These are phyloP conservation scores for Sphagnum magellanicum DNA, from an alignment of 228 moss, liverwort and hornwort species.

Conservation along the genomic window DNA sequence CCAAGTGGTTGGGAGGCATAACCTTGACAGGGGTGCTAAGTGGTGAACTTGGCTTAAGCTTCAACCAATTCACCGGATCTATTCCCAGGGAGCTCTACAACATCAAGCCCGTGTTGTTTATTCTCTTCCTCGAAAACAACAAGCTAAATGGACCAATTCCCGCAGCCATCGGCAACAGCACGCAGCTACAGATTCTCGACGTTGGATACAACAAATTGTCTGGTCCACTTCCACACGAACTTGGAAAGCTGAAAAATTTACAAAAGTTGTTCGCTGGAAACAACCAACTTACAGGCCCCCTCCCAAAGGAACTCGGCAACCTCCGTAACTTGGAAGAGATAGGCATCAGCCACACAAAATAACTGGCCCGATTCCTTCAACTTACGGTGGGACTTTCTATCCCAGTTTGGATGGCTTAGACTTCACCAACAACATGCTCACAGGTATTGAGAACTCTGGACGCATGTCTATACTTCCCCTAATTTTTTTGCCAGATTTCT, in stretches of 20 bases:
- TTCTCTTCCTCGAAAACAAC: neutral
- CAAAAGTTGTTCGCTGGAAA: conserved; percentile 1
- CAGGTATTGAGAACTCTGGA: conserved; percentile 1
- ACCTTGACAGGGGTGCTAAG: neutral
- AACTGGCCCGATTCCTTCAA: conserved; percentile 15
- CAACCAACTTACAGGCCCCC: conserved; percentile 16
- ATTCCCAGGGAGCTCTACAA: conserved; percentile 5
- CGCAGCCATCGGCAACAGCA: conserved; percentile 1
- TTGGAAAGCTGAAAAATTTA: conserved; percentile 20
- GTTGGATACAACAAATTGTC: conserved; percentile 4
- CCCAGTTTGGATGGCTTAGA: conserved; percentile 19
- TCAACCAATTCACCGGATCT: conserved; percentile 4
- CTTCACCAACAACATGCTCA: conserved; percentile 24
- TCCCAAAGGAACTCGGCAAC: conserved; percentile 15
- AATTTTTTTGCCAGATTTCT: too few relatives aligned
- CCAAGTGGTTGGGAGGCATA: conserved; percentile 3
- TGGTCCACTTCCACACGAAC: conserved; percentile 9
- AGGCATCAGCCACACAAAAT: conserved; percentile 13
- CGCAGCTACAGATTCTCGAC: neutral
- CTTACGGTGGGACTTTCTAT: conserved; percentile 5
- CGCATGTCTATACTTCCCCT: too few relatives aligned
- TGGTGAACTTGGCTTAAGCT: neutral
- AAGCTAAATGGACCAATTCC: neutral
- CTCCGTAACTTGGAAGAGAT: conserved; percentile 12
- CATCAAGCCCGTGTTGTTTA: conserved; percentile 2